Evolutionary conservation across 148 eudicot genomes (phyloP).

Genomic region (Amaranthus hypochondriacus): DNA sequence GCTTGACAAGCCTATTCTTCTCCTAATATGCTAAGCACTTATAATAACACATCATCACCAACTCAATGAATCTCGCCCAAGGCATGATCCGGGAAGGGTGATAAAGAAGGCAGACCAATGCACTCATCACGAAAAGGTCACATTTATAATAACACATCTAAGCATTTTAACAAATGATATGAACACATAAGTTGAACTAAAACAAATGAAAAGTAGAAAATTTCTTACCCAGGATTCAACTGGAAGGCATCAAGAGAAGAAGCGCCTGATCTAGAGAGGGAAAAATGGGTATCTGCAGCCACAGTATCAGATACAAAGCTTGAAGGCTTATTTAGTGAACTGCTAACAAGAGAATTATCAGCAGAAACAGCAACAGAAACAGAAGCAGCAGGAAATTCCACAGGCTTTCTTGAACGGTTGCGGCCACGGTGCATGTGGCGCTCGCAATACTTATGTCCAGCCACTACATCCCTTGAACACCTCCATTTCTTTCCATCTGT

Average conservation of each 20-base stretch:
- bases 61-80: no score
- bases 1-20: no score
- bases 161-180: no score
- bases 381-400: conserved; percentile 76
- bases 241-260: conserved; percentile 57
- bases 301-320: conserved; percentile 19
- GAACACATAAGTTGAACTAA: no score
- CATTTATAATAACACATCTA: no score
- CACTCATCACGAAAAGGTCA: no score
- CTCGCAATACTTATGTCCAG: conserved; percentile 88
- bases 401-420: conserved; percentile 99
- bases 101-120: no score
- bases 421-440: conserved; percentile 95
- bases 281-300: conserved; percentile 31
- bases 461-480: conserved; percentile 85
- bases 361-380: conserved; percentile 16
- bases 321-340: conserved; percentile 18
- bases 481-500: conserved; percentile 99
- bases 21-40: no score
- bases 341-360: conserved; percentile 6
- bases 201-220: background rate
- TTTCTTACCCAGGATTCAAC: conserved; percentile 53
- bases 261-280: conserved; percentile 37
- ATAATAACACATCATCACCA: no score
- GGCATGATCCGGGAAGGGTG: no score